These are phyloP conservation scores for Ceratocystis alfenasii DNA, from an alignment of 2,329 filamentous ascomycete species.

Conservation along the genomic window DNA sequence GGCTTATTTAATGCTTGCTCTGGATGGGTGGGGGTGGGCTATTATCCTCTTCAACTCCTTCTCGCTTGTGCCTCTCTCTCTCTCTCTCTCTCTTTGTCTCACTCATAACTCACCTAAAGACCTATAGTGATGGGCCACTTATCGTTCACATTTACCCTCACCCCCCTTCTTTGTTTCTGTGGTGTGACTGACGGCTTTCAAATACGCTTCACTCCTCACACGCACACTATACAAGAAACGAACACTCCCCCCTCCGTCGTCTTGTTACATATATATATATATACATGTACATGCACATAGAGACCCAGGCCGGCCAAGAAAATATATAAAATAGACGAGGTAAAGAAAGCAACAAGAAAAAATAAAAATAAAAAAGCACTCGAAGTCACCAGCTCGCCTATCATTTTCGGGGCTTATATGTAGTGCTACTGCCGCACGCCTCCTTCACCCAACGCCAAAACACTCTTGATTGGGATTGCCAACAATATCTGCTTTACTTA, in stretches of 20 bases:
- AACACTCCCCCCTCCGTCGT: background rate
- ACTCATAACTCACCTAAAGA: background rate
- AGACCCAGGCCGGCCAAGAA: background rate
- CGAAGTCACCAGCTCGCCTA: background rate
- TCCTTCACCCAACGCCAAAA: constrained; percentile 4
- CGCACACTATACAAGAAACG: background rate
- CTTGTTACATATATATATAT: background rate
- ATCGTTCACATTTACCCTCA: constrained; percentile 7
- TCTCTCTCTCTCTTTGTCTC: background rate
- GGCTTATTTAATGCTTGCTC: background rate
- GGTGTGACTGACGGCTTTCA: constrained; percentile 6
- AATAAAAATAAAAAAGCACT: background rate
- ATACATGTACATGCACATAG: background rate
- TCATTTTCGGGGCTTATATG: background rate
- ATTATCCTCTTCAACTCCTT: constrained; percentile 6
- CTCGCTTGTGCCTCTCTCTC: background rate
- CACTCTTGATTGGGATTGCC: background rate
- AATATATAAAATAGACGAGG: background rate
- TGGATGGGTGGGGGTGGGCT: background rate
- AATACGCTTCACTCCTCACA: background rate
- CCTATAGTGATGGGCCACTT: constrained; percentile 1
- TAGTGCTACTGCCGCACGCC: constrained; percentile 1
- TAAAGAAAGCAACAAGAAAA: background rate
- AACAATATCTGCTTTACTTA: background rate
- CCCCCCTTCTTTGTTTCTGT: constrained; percentile 8